These are phyloP conservation scores for Lumnitzera littorea DNA, from an alignment of 345 rosid species.

Conservation along the genomic window DNA sequence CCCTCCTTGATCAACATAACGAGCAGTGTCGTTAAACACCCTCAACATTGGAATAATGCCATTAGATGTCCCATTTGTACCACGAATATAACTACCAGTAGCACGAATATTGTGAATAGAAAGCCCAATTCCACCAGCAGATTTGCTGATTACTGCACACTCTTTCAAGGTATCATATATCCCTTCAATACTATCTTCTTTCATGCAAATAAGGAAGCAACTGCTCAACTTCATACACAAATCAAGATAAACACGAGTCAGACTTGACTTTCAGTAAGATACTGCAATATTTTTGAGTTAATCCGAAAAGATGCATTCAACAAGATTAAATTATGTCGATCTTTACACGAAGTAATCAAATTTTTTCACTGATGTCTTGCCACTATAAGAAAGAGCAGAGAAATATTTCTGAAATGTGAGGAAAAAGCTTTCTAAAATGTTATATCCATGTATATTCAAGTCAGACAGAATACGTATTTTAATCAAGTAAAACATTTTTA, in stretches of 20 bases:
- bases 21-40: conserved; percentile 80
- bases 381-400: too few species aligned
- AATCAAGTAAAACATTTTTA: too few species aligned
- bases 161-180: conserved; percentile 88
- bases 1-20: conserved; percentile 89
- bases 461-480: too few species aligned
- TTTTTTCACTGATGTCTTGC: too few species aligned
- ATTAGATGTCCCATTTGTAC: conserved; percentile 75
- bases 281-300: too few species aligned
- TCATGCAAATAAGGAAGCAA: conserved; percentile 85
- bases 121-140: conserved; percentile 91
- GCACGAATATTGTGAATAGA: conserved; percentile 82
- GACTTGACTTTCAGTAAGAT: background rate
- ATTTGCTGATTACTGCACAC: conserved; percentile 92
- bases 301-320: too few species aligned
- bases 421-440: too few species aligned
- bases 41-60: conserved; percentile 79
- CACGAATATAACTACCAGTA: conserved; percentile 70
- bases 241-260: conserved; percentile 1
- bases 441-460: too few species aligned
- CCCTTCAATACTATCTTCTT: conserved; percentile 91
- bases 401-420: too few species aligned
- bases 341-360: too few species aligned
- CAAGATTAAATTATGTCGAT: too few species aligned
- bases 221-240: conserved; percentile 61